phyloP scores from a whole-genome alignment of 352 stramenopile genomes.

The Halophytophthora batemanensis region DNA sequence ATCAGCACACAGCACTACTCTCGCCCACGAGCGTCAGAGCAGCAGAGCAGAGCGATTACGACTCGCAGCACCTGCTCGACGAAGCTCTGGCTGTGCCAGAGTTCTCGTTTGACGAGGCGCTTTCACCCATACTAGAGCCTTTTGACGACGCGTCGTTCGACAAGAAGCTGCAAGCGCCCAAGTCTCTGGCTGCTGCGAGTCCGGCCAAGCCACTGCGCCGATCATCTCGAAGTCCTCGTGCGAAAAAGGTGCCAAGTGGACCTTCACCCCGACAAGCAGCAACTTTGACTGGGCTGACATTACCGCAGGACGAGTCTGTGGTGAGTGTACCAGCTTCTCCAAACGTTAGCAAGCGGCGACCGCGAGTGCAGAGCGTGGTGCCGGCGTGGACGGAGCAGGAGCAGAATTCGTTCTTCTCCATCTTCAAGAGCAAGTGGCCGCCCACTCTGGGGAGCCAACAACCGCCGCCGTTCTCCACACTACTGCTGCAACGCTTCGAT shows the following conservation, averaged over 20 bases:
- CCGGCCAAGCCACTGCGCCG: conserved; percentile 17
- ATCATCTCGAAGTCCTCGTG: conserved; percentile 14
- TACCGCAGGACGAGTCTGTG: conserved; percentile 10
- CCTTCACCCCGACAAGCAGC: conserved; percentile 11
- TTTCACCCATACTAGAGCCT: conserved; percentile 57
- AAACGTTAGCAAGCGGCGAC: conserved; percentile 19
- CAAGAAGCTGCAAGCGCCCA: not conserved
- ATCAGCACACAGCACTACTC: conserved; percentile 31
- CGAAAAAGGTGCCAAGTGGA: conserved; percentile 10
- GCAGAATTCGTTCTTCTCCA: conserved; percentile 60
- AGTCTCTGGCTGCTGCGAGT: conserved; percentile 11
- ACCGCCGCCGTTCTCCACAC: conserved; percentile 27
- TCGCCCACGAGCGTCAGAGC: conserved; percentile 36
- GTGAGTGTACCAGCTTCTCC: conserved; percentile 7
- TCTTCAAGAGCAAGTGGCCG: conserved; percentile 73
- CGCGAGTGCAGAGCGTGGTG: conserved; percentile 18
- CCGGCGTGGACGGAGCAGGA: conserved; percentile 48
- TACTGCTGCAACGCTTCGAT: conserved; percentile 58
- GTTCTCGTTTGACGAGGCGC: conserved; percentile 39
- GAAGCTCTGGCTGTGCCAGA: conserved; percentile 23
- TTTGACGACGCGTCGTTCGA: conserved; percentile 21
- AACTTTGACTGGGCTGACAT: no score
- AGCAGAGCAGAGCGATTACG: conserved; percentile 24
- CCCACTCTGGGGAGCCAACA: conserved; percentile 13
- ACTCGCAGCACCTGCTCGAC: conserved; percentile 23